phyloP scores from a whole-genome alignment of 768 basidiomycete species.

The Terana coerulea region DNA sequence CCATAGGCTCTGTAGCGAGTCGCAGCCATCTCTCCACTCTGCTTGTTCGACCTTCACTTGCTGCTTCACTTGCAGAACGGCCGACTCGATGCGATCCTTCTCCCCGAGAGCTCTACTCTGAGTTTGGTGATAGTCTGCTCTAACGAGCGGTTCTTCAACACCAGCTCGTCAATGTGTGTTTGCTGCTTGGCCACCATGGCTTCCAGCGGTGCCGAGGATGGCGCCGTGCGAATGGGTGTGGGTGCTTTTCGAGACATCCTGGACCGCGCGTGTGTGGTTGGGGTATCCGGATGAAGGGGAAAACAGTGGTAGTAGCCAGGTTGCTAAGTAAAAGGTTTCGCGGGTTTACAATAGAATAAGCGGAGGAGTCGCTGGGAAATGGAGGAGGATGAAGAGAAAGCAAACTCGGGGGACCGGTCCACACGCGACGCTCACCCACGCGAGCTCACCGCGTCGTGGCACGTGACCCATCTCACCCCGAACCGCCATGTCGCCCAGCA shows the following conservation, averaged over 20 bases:
- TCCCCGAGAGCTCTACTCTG: conserved; percentile 44
- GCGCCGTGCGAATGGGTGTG: conserved; percentile 10
- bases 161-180: conserved; percentile 69
- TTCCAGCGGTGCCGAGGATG: conserved; percentile 13
- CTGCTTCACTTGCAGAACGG: conserved; percentile 40
- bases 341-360: too few relatives aligned
- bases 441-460: not conserved
- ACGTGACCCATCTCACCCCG: conserved; percentile 1
- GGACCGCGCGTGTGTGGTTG: not conserved
- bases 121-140: conserved; percentile 59
- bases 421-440: conserved; percentile 1
- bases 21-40: conserved; percentile 61
- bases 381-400: too few relatives aligned
- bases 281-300: not conserved
- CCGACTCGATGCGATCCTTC: conserved; percentile 37
- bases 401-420: too few relatives aligned
- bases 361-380: too few relatives aligned
- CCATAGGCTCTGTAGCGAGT: conserved; percentile 58
- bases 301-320: too few relatives aligned
- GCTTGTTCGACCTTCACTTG: conserved; percentile 50
- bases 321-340: too few relatives aligned
- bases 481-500: conserved; percentile 49
- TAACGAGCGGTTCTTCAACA: conserved; percentile 61
- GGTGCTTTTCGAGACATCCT: conserved; percentile 12
- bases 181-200: conserved; percentile 50